Conservation (phyloP, 306 rosid genomes). For the Lathyrus sativus region DNA sequence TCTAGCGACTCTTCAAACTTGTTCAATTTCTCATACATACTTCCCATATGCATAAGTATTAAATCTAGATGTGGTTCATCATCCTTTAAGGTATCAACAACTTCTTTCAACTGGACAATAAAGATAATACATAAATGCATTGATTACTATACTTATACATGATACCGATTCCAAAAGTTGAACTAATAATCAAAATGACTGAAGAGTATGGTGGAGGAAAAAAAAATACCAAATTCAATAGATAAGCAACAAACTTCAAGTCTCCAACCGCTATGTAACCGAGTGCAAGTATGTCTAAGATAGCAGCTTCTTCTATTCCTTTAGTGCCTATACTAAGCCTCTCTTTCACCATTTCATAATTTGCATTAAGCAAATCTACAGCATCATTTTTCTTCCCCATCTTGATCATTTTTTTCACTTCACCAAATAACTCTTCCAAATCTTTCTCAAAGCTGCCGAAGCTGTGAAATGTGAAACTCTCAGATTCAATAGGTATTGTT, state of each 20-base stretch:
- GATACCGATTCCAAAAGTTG: constrained; percentile 16
- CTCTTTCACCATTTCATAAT: constrained; percentile 78
- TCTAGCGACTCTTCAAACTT: constrained; percentile 63
- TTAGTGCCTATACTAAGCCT: constrained; percentile 58
- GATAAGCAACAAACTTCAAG: constrained; percentile 54
- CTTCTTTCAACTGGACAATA: constrained; percentile 69
- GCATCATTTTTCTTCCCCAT: constrained; percentile 68
- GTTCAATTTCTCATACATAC: constrained; percentile 70
- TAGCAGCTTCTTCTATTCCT: constrained; percentile 87
- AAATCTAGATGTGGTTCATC: constrained; percentile 67
- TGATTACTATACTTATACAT: constrained; percentile 1
- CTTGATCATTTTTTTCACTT: constrained; percentile 71
- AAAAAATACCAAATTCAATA: constrained; percentile 59
- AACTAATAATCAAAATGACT: constrained; percentile 32
- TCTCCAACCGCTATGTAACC: constrained; percentile 87
- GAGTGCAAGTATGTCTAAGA: constrained; percentile 67
- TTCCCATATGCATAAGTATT: constrained; percentile 92
- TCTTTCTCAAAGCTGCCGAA: constrained; percentile 54
- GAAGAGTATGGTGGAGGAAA: constrained; percentile 14
- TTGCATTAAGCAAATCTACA: constrained; percentile 69
- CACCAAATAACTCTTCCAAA: constrained; percentile 74
- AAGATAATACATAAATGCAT: constrained; percentile 39
- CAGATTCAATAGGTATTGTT: constrained; percentile 36
- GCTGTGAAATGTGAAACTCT: constrained; percentile 35
- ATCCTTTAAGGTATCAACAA: constrained; percentile 68